Conservation (phyloP, 768 basidiomycete genomes). For the Auricularia sp. region DNA sequence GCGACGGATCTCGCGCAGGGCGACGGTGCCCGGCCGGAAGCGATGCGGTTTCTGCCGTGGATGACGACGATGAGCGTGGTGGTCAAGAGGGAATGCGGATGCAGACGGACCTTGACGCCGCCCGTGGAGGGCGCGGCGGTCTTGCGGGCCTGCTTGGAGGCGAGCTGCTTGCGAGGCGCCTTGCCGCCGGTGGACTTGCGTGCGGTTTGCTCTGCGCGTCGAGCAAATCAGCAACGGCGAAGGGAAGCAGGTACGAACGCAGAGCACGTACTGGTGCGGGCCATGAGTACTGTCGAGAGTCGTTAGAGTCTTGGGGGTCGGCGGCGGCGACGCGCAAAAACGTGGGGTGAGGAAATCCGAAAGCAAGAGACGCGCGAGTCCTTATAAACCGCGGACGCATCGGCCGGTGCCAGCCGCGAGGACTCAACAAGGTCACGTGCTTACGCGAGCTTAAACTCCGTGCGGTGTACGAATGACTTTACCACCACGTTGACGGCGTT, state of each 20-base stretch:
- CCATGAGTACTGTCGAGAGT: not conserved
- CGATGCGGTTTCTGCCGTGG: conserved; percentile 82
- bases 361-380: too few relatives aligned
- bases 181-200: conserved; percentile 25
- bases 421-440: not conserved
- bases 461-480: too few relatives aligned
- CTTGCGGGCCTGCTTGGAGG: conserved; percentile 28
- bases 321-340: not conserved
- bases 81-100: too few relatives aligned
- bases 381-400: too few relatives aligned
- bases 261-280: not conserved
- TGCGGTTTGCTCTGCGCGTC: conserved; percentile 20
- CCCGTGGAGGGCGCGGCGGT: conserved; percentile 9
- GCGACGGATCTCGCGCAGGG: conserved; percentile 95
- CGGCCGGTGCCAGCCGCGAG: not conserved
- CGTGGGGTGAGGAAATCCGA: not conserved
- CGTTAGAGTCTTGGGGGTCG: not conserved
- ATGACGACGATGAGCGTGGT: too few relatives aligned
- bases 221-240: not conserved
- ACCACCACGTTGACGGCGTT: too few relatives aligned
- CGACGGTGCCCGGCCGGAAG: conserved; percentile 96
- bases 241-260: too few relatives aligned
- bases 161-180: conserved; percentile 25
- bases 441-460: not conserved
- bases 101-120: not conserved